phyloP scores from a whole-genome alignment of 345 rosid species.

The Citrus mangshanensis region DNA sequence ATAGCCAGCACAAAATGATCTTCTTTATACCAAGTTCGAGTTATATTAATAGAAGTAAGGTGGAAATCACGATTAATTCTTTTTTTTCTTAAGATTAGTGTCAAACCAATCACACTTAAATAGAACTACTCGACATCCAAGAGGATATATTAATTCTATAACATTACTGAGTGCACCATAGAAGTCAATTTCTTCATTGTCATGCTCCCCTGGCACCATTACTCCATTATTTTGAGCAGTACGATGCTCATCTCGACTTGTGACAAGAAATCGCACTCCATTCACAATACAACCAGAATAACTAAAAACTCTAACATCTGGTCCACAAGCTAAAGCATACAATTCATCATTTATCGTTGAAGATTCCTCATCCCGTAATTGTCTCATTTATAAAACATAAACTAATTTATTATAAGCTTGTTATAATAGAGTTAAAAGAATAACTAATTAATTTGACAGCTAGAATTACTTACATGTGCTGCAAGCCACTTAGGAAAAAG shows the following conservation, averaged over 20 bases:
- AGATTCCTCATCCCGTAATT: background rate
- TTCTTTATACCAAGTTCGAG: background rate
- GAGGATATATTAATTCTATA: background rate
- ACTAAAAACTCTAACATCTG: no score
- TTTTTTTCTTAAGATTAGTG: background rate
- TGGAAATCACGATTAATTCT: background rate
- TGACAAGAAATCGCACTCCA: background rate
- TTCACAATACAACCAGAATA: no score
- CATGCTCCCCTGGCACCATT: background rate
- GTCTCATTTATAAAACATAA: background rate
- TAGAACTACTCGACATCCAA: background rate
- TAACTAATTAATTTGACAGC: no score
- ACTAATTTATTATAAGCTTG: no score
- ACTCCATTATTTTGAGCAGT: background rate
- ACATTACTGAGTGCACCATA: background rate
- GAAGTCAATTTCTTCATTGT: no score
- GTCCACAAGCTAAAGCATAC: background rate
- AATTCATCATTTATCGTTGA: background rate
- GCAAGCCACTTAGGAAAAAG: background rate
- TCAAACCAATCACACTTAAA: background rate
- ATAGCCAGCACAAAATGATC: background rate
- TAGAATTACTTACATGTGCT: background rate
- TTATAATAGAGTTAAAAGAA: no score
- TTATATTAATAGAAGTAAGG: background rate
- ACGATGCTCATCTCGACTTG: background rate